Conservation (phyloP, 768 basidiomycete genomes). For the Trametopsis cervina region DNA sequence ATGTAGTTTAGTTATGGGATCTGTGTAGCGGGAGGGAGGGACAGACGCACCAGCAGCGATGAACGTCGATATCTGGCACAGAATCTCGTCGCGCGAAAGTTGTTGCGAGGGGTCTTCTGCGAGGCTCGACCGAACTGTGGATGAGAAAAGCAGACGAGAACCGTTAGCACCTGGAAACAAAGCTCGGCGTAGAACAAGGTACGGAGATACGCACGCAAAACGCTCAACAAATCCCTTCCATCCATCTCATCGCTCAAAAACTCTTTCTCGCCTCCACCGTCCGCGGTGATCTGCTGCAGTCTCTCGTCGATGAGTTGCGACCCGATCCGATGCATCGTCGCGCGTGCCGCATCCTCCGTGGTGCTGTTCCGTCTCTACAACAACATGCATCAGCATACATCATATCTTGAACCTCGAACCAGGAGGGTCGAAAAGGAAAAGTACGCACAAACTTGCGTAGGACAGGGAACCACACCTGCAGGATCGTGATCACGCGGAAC, state of each 20-base stretch:
- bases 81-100: conserved; percentile 51
- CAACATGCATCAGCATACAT: no score
- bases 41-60: conserved; percentile 40
- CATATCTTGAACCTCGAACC: neutral
- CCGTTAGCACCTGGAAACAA: neutral
- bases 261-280: conserved; percentile 12
- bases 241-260: conserved; percentile 19
- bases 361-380: conserved; percentile 41
- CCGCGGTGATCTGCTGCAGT: conserved; percentile 27
- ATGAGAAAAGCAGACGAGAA: neutral
- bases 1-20: no score
- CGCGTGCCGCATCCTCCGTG: conserved; percentile 35
- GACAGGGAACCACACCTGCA: conserved; percentile 53
- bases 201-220: conserved; percentile 14
- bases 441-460: conserved; percentile 45
- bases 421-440: neutral
- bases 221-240: conserved; percentile 49
- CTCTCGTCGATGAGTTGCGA: conserved; percentile 45
- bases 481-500: conserved; percentile 44
- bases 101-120: conserved; percentile 35
- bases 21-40: neutral
- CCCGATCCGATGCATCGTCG: conserved; percentile 47
- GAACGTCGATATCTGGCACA: conserved; percentile 60
- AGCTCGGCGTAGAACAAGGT: neutral
- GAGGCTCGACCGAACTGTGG: conserved; percentile 56